These are phyloP conservation scores for Backusella circina DNA, from an alignment of 192 early-diverging fungal genomes.

Conservation along the genomic window DNA sequence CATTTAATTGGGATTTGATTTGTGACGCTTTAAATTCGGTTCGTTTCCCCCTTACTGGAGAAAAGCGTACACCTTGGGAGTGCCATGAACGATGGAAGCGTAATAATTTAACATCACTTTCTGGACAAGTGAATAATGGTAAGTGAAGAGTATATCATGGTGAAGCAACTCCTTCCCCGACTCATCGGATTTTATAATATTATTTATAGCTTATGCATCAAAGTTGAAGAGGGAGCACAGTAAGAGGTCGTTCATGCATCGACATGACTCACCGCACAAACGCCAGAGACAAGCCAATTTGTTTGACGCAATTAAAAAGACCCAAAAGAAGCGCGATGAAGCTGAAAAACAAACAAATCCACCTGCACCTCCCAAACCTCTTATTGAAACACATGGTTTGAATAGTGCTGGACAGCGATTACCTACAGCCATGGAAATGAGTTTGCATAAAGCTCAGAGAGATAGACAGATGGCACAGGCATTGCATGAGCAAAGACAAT, in stretches of 20 bases:
- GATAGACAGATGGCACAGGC: slow-evolving; percentile 50
- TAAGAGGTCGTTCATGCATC: slow-evolving; percentile 17
- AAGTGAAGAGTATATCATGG: background rate
- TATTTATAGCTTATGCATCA: slow-evolving; percentile 17
- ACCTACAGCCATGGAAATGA: slow-evolving; percentile 50
- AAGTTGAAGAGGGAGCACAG: slow-evolving; percentile 22
- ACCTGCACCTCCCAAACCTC: slow-evolving; percentile 33
- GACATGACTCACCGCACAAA: slow-evolving; percentile 27
- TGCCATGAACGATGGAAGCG: slow-evolving; percentile 59
- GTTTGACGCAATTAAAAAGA: slow-evolving; percentile 58
- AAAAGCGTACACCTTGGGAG: slow-evolving; percentile 59
- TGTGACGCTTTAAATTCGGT: slow-evolving; percentile 53
- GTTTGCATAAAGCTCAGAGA: slow-evolving; percentile 45
- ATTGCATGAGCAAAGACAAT: slow-evolving; percentile 43
- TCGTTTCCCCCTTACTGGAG: slow-evolving; percentile 45
- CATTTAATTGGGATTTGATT: slow-evolving; percentile 67
- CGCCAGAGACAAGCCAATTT: slow-evolving; percentile 50
- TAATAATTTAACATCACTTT: slow-evolving; percentile 40
- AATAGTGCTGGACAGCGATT: slow-evolving; percentile 24
- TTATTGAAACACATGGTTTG: slow-evolving; percentile 37
- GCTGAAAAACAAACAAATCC: slow-evolving; percentile 32
- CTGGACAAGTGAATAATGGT: slow-evolving; percentile 36
- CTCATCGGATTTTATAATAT: background rate
- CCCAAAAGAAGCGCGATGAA: slow-evolving; percentile 53
- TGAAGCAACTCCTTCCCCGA: background rate